Conservation (phyloP, 75 land plant species). For the Picea sitchensis region DNA sequence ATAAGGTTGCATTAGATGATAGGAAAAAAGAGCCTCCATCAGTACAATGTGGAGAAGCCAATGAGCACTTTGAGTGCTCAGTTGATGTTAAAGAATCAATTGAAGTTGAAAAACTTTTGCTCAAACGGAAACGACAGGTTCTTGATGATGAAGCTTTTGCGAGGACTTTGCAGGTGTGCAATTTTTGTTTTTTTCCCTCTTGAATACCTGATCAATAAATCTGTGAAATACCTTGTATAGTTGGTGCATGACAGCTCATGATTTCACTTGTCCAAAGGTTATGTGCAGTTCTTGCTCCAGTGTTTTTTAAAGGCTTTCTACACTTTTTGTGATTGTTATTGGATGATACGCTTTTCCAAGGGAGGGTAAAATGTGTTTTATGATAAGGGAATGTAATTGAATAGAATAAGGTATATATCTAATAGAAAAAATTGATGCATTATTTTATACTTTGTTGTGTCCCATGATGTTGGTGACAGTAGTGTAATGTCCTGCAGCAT, state of each 20-base stretch:
- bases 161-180: slow-evolving; percentile 45
- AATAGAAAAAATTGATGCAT: background rate
- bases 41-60: background rate
- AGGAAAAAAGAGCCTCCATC: slow-evolving; percentile 1
- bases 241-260: too few relatives aligned
- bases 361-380: background rate
- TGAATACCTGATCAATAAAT: too few relatives aligned
- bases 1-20: slow-evolving; percentile 14
- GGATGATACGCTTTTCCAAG: background rate
- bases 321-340: background rate
- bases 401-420: background rate
- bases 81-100: background rate
- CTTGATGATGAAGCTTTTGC: slow-evolving; percentile 46
- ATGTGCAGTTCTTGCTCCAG: background rate
- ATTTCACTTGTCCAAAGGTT: background rate
- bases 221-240: too few relatives aligned
- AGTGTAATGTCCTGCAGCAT: too few relatives aligned
- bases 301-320: background rate
- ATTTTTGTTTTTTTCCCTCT: background rate
- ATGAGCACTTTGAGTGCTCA: background rate
- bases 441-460: background rate
- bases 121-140: slow-evolving; percentile 40
- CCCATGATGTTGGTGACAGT: background rate
- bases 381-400: background rate
- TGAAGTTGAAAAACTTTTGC: slow-evolving; percentile 1